Conservation (phyloP, 2,329 filamentous ascomycete species). For the Chaetoscypha palmicola region DNA sequence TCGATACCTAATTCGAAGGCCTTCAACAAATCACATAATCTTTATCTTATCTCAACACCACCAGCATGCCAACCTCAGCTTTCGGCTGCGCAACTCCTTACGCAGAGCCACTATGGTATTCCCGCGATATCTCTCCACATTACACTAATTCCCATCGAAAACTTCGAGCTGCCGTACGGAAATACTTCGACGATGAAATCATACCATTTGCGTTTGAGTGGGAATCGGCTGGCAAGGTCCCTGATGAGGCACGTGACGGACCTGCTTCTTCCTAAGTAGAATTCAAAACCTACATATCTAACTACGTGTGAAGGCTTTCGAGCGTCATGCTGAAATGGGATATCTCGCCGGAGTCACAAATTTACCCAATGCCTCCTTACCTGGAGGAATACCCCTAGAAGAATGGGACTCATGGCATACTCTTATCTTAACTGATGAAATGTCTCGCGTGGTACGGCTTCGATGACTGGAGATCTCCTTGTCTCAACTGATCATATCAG, state of each 20-base stretch:
- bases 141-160: constrained; percentile 55
- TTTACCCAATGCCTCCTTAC: constrained; percentile 34
- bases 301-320: constrained; percentile 17
- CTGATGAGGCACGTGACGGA: constrained; percentile 34
- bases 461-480: not conserved
- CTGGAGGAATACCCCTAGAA: constrained; percentile 38
- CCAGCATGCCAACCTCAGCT: no score
- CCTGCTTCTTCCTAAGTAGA: constrained; percentile 18
- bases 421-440: constrained; percentile 49
- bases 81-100: constrained; percentile 28
- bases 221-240: constrained; percentile 51
- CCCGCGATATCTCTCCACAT: constrained; percentile 40
- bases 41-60: no score
- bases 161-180: constrained; percentile 49
- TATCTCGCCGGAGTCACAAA: constrained; percentile 33
- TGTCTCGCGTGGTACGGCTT: constrained; percentile 37
- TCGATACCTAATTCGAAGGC: no score
- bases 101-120: constrained; percentile 31
- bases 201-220: constrained; percentile 54
- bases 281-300: not conserved
- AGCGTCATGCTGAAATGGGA: constrained; percentile 27
- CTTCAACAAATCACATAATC: no score
- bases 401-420: constrained; percentile 52
- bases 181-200: constrained; percentile 53
- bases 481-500: constrained; percentile 8